Evolutionary conservation across 352 stramenopile species (phyloP).

Genomic region (Phytophthora boehmeriae): DNA sequence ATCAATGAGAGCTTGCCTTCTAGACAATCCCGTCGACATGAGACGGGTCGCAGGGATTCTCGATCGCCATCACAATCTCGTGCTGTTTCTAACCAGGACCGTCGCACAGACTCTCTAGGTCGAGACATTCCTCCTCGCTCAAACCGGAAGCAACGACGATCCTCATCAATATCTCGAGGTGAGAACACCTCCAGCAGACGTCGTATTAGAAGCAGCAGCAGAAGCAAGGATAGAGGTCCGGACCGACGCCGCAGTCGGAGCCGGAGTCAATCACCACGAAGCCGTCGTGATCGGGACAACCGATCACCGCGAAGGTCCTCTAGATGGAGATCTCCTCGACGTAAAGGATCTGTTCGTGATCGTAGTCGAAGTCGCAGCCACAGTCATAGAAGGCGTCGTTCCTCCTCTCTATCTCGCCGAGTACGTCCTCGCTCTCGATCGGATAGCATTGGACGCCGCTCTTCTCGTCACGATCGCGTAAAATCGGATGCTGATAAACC

Average conservation of each 20-base stretch:
- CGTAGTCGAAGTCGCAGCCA: slow-evolving; percentile 15
- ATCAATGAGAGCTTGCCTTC: slow-evolving; percentile 29
- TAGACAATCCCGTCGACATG: slow-evolving; percentile 19
- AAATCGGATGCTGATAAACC: slow-evolving; percentile 12
- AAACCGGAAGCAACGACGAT: slow-evolving; percentile 12
- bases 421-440: slow-evolving; percentile 35
- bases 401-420: slow-evolving; percentile 12
- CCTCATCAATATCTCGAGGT: slow-evolving; percentile 7
- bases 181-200: slow-evolving; percentile 5
- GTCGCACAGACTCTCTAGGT: slow-evolving; percentile 37
- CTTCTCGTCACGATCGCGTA: slow-evolving; percentile 5
- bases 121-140: slow-evolving; percentile 25
- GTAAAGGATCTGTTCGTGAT: slow-evolving; percentile 4
- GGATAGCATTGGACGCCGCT: slow-evolving; percentile 12
- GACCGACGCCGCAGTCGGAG: slow-evolving; percentile 24
- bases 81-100: slow-evolving; percentile 18
- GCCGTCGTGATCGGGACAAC: slow-evolving; percentile 16
- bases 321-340: slow-evolving; percentile 25
- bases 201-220: slow-evolving; percentile 10
- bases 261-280: slow-evolving; percentile 25
- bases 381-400: slow-evolving; percentile 7
- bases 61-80: no score
- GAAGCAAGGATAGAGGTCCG: slow-evolving; percentile 16
- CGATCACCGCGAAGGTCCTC: slow-evolving; percentile 28
- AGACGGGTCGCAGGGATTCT: slow-evolving; percentile 12